A percentile compares a stretch with the other conserved stretches of the same genome.
phyloP scores from a whole-genome alignment of 306 rosid genomes.

The Pyrus communis region DNA sequence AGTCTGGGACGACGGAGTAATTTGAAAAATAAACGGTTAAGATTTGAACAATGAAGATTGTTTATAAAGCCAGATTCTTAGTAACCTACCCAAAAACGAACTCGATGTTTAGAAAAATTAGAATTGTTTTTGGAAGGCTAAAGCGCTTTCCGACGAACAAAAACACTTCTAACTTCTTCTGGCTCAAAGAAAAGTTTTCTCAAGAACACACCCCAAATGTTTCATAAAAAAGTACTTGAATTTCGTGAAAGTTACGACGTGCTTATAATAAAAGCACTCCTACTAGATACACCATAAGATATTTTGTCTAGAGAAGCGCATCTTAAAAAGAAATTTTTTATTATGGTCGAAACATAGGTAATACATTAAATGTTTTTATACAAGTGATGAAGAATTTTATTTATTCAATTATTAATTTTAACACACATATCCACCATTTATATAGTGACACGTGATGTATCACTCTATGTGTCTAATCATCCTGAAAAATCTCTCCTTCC shows the following conservation, averaged over 20 bases:
- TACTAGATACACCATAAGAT: too few relatives aligned
- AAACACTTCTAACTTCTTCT: too few relatives aligned
- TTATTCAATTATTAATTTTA: too few relatives aligned
- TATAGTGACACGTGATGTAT: too few relatives aligned
- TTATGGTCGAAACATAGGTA: rapidly evolving
- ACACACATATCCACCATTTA: too few relatives aligned
- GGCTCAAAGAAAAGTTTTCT: neutral
- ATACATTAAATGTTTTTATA: too few relatives aligned
- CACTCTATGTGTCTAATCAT: rapidly evolving
- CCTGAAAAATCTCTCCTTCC: too few relatives aligned
- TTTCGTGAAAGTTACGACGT: neutral
- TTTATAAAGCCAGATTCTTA: neutral
- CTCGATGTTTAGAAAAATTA: neutral
- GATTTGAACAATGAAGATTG: too few relatives aligned
- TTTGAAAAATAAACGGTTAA: too few relatives aligned
- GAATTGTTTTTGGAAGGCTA: neutral
- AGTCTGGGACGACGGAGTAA: neutral
- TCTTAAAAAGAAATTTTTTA: too few relatives aligned
- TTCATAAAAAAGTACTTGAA: neutral
- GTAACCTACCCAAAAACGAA: neutral
- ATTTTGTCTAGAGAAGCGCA: rapidly evolving
- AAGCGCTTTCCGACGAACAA: neutral
- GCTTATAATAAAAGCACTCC: neutral
- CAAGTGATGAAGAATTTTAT: too few relatives aligned
- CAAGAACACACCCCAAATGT: neutral